These are phyloP conservation scores for Microascus cirrosus DNA, from an alignment of 2,329 filamentous ascomycete species.

Conservation along the genomic window DNA sequence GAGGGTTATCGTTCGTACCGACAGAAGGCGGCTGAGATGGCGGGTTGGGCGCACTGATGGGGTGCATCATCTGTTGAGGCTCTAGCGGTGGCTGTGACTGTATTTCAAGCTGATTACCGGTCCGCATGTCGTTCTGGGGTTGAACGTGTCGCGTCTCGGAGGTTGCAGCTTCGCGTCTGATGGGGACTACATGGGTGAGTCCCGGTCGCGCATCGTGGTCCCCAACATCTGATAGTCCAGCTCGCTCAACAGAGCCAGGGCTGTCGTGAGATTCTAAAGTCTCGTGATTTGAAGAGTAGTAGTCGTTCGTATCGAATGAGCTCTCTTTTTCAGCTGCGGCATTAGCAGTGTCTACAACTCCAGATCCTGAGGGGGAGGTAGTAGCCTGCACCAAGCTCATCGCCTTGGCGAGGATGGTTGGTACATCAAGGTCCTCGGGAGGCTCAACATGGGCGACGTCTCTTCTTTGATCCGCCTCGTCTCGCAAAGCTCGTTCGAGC, in stretches of 20 bases:
- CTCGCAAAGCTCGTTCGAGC: conserved; percentile 65
- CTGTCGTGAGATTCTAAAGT: conserved; percentile 45
- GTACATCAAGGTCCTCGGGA: conserved; percentile 55
- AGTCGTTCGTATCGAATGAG: conserved; percentile 86
- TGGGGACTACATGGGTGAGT: neutral
- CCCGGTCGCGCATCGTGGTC: neutral
- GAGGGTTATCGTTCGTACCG: neutral
- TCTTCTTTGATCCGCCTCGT: conserved; percentile 58
- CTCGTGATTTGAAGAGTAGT: conserved; percentile 90
- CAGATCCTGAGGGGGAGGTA: conserved; percentile 5
- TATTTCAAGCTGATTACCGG: neutral
- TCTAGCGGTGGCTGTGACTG: neutral
- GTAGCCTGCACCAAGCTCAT: conserved; percentile 57
- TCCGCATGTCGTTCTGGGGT: neutral
- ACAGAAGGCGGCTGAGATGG: neutral
- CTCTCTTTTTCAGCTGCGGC: conserved; percentile 53
- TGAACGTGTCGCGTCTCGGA: neutral
- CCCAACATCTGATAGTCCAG: neutral
- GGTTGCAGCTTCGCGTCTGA: neutral
- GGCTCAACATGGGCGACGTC: conserved; percentile 38
- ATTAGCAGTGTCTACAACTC: conserved; percentile 40
- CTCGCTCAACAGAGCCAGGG: neutral
- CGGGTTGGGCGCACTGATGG: neutral
- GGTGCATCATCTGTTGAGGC: neutral
- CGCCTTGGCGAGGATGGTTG: conserved; percentile 61